These are phyloP conservation scores for Fusarium penzigii DNA, from an alignment of 2,329 filamentous ascomycete genomes.

Conservation along the genomic window DNA sequence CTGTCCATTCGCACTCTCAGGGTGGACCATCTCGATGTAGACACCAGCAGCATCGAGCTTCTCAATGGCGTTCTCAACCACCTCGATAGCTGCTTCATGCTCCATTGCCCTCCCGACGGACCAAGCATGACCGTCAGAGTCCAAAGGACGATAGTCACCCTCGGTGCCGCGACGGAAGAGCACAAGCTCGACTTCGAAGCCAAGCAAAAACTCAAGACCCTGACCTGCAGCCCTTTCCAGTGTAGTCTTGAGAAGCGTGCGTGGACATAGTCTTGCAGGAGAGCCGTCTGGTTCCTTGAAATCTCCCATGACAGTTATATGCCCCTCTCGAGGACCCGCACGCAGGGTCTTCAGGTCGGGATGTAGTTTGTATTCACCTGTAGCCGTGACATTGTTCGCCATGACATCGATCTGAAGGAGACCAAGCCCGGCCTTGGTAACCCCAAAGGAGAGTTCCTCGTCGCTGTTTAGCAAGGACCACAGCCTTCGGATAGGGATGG, in stretches of 20 bases:
- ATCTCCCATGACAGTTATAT: constrained; percentile 67
- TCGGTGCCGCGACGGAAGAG: constrained; percentile 55
- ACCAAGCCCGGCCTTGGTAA: constrained; percentile 65
- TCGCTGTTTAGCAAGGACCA: constrained; percentile 46
- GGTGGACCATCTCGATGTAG: constrained; percentile 70
- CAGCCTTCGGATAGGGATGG: constrained; percentile 65
- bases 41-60: constrained; percentile 64
- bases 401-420: constrained; percentile 67
- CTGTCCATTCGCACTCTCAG: constrained; percentile 72
- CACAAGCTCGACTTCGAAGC: constrained; percentile 81
- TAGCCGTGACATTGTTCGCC: constrained; percentile 54
- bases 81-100: constrained; percentile 53
- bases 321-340: constrained; percentile 57
- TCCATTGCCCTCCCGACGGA: constrained; percentile 65
- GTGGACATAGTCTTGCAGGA: constrained; percentile 60
- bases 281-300: constrained; percentile 61
- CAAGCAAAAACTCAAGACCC: constrained; percentile 63
- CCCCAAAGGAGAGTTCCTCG: constrained; percentile 52
- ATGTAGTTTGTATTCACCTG: constrained; percentile 66
- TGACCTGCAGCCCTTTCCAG: constrained; percentile 52
- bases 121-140: constrained; percentile 71
- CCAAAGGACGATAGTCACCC: constrained; percentile 44
- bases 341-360: constrained; percentile 67
- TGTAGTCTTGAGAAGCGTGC: constrained; percentile 59
- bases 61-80: constrained; percentile 67